These are phyloP conservation scores for Xylaria sp. DNA, from an alignment of 2,329 filamentous ascomycete genomes.

Conservation along the genomic window DNA sequence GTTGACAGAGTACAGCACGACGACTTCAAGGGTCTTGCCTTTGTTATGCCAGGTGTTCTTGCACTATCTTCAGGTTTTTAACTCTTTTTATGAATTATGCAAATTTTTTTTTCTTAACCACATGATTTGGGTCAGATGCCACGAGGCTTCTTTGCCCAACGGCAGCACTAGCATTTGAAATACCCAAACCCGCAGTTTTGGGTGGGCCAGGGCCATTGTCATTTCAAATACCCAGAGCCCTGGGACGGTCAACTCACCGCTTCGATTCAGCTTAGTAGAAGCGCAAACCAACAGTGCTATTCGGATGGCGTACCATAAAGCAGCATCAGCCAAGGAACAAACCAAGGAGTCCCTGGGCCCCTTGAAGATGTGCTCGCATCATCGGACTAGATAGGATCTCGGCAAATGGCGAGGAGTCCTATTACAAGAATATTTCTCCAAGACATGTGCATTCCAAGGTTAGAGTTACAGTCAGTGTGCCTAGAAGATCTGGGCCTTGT, in stretches of 20 bases:
- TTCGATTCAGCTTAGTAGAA: constrained; percentile 4
- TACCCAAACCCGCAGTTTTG: constrained; percentile 26
- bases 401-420: neutral
- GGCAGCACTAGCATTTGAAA: constrained; percentile 23
- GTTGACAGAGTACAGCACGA: constrained; percentile 1
- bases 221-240: constrained; percentile 28
- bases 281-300: constrained; percentile 1
- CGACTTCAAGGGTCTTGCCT: neutral
- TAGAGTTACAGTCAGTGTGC: neutral
- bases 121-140: constrained; percentile 4
- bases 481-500: constrained; percentile 1
- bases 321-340: neutral
- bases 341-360: neutral
- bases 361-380: neutral
- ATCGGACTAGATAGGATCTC: too few relatives aligned
- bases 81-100: constrained; percentile 4
- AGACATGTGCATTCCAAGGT: neutral
- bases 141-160: neutral
- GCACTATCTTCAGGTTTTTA: neutral
- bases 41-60: neutral
- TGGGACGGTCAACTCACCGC: constrained; percentile 25
- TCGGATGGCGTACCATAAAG: neutral
- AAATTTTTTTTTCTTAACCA: neutral
- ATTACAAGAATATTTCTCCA: neutral
- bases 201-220: constrained; percentile 21